phyloP scores from a whole-genome alignment of 2,329 filamentous ascomycete genomes.

The Neonectria punicea region DNA sequence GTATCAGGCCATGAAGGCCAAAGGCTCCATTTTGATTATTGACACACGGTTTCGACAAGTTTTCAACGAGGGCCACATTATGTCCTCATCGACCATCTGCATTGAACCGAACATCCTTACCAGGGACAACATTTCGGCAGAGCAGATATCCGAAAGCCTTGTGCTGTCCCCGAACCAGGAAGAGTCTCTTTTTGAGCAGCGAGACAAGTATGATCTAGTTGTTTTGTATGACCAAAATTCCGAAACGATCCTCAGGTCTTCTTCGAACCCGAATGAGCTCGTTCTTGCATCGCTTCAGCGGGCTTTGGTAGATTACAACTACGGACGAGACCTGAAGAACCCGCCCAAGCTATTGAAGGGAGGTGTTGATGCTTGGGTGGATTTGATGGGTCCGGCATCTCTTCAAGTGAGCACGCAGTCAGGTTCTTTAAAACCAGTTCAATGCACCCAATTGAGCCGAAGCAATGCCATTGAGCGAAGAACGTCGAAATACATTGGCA shows the following conservation, averaged over 20 bases:
- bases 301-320: conserved; percentile 86
- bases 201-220: conserved; percentile 83
- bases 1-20: conserved; percentile 72
- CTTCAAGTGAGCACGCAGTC: conserved; percentile 57
- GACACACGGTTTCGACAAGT: conserved; percentile 84
- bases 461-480: conserved; percentile 48
- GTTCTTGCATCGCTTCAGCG: conserved; percentile 80
- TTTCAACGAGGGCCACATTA: conserved; percentile 91
- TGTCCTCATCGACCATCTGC: conserved; percentile 85
- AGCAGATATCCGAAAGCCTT: conserved; percentile 73
- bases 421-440: conserved; percentile 27
- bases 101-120: conserved; percentile 82
- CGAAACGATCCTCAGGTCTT: conserved; percentile 56
- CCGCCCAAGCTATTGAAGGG: conserved; percentile 83
- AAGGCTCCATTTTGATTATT: conserved; percentile 77
- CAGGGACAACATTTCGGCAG: conserved; percentile 72
- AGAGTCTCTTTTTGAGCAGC: conserved; percentile 75
- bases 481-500: conserved; percentile 61
- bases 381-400: conserved; percentile 79
- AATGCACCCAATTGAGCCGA: conserved; percentile 45
- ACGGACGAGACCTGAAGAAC: conserved; percentile 76
- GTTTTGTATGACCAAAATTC: conserved; percentile 88
- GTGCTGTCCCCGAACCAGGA: conserved; percentile 80
- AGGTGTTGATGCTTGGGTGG: conserved; percentile 86
- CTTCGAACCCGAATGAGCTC: conserved; percentile 53